Evolutionary conservation across 2,329 filamentous ascomycete species (phyloP), one percentile per base, ranked within the genome.

Genomic region (Lecanicillium sp.): DNA sequence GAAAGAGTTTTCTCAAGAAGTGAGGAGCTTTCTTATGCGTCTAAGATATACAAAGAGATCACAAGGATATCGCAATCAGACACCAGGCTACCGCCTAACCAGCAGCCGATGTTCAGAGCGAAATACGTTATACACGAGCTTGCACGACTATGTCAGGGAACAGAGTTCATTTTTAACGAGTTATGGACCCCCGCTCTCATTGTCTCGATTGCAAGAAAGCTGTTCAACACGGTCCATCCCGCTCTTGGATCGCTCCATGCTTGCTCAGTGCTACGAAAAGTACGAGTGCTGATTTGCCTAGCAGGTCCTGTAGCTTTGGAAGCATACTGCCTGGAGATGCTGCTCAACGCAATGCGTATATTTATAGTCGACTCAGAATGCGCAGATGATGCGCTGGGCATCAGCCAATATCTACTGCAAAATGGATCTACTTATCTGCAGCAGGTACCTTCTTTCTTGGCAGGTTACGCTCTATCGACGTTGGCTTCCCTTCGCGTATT

Each of bases 291-390:
- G 14, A 76, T 97, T 21, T 86, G 82, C 51, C 70, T 97, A 38
- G 85, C 89, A 21, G 90, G 89, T 0, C 63, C 79, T 1, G 74
- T 83, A 43, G 87, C 86, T n/a, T 72, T 85, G 20, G 71, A 80
- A 33, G 86, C 85, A 0, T 97, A 97, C 60, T 87, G 89, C 10
- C 65, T 96, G 12, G 88, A 98, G 63, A 93, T 96, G 87, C 74
- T 95, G 0, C 73, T 98, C 2, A 87, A 90, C 58, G 84, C 86
- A 2, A 73, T 95, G 17, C 77, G 86, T 9, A 81, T 83, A 0
- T 94, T 90, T 55, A 71, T 97, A 5, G 84, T 84, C 1, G 85
- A 97, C 56, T 77, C 84, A 0, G 86, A 94, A 60, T 97, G 91
- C 64, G 87, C 90, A 9, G 88, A 95, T 60, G 93, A 98, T 68